phyloP scores from a whole-genome alignment of 352 stramenopile genomes.

The Pythium coloratum region DNA sequence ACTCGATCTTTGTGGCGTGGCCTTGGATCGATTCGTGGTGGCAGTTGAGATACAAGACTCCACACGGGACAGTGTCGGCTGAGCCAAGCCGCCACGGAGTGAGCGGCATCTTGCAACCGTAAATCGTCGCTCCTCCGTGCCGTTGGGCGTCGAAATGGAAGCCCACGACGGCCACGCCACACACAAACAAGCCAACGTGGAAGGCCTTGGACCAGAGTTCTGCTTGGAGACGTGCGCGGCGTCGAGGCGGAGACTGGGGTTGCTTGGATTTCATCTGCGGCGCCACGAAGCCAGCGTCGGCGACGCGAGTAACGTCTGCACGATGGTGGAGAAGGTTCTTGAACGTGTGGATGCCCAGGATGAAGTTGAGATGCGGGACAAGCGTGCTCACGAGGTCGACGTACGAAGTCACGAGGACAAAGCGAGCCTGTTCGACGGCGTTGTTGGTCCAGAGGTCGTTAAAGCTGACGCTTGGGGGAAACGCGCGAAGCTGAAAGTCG shows the following conservation, averaged over 20 bases:
- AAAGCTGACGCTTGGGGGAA: background rate
- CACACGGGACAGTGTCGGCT: too few relatives aligned
- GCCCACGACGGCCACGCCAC: background rate
- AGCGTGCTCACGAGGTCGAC: constrained; percentile 12
- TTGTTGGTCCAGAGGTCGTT: constrained; percentile 8
- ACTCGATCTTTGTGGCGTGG: too few relatives aligned
- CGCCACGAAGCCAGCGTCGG: background rate
- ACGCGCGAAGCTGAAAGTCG: background rate
- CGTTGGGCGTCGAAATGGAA: background rate
- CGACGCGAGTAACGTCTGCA: background rate
- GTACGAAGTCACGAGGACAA: constrained; percentile 16
- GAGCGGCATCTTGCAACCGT: too few relatives aligned
- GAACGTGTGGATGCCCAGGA: constrained; percentile 2
- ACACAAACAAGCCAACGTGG: background rate
- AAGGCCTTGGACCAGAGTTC: background rate
- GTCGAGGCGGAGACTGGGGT: too few relatives aligned
- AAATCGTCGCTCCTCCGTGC: background rate
- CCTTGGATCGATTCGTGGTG: too few relatives aligned
- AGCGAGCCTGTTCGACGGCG: constrained; percentile 1
- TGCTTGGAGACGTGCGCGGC: background rate
- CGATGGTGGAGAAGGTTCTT: background rate
- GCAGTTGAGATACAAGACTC: too few relatives aligned
- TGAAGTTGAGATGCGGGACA: constrained; percentile 13
- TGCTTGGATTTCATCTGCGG: background rate
- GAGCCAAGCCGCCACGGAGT: too few relatives aligned